phyloP scores from a whole-genome alignment of 2,329 filamentous ascomycete genomes.

The Talaromyces piceae region DNA sequence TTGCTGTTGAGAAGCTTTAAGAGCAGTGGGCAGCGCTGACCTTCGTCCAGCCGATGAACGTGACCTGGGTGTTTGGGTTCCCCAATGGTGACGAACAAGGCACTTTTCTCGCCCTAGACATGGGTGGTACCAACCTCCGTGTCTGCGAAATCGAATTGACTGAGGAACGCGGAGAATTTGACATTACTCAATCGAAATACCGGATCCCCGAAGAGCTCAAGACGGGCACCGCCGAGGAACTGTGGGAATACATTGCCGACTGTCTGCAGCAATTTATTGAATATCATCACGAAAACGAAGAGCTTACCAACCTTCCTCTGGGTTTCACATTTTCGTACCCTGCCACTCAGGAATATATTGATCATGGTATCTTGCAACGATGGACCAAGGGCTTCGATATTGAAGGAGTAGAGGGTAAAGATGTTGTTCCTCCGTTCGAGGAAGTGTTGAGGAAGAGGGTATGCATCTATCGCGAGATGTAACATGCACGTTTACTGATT shows the following conservation, averaged over 20 bases:
- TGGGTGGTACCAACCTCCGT: conserved; percentile 92
- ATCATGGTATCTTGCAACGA: conserved; percentile 83
- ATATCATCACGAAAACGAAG: conserved; percentile 64
- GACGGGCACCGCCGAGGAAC: conserved; percentile 71
- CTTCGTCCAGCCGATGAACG: conserved; percentile 75
- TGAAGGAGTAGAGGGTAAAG: conserved; percentile 78
- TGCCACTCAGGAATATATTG: conserved; percentile 85
- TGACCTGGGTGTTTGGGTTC: conserved; percentile 89
- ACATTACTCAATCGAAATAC: conserved; percentile 95
- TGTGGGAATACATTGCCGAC: conserved; percentile 93
- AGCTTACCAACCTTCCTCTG: conserved; percentile 59
- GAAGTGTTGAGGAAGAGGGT: conserved; percentile 64
- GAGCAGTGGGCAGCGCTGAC: too few relatives aligned
- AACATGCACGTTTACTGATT: background rate
- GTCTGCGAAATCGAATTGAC: conserved; percentile 89
- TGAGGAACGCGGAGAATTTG: conserved; percentile 80
- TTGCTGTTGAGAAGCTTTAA: background rate
- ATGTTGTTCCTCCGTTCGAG: conserved; percentile 85
- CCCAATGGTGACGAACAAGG: conserved; percentile 82
- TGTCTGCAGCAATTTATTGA: conserved; percentile 86
- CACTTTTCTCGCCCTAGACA: conserved; percentile 82
- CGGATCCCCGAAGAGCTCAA: conserved; percentile 90
- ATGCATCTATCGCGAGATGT: conserved; percentile 14
- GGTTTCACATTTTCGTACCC: conserved; percentile 97
- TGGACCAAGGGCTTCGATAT: conserved; percentile 99